A percentile compares a stretch with the other conserved stretches of the same genome.
These are phyloP conservation scores for Fusarium pseudograminearum DNA, from an alignment of 2,329 filamentous ascomycete species.

Conservation along the genomic window DNA sequence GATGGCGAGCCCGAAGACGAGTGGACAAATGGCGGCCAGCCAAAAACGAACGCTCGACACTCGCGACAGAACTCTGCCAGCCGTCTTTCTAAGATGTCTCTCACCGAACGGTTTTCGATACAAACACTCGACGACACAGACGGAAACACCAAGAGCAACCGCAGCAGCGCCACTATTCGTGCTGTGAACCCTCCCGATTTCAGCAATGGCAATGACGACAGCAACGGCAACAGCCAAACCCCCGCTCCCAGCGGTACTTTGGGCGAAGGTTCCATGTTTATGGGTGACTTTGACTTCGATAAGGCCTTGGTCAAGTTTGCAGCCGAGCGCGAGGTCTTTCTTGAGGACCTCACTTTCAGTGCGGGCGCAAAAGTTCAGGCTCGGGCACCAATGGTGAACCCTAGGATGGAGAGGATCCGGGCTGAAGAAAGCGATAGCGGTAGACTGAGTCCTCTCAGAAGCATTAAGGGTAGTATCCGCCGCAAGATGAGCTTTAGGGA, in stretches of 20 bases:
- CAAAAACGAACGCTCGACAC: slow-evolving; percentile 58
- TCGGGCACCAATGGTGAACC: slow-evolving; percentile 78
- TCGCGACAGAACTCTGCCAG: slow-evolving; percentile 72
- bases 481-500: slow-evolving; percentile 93
- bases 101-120: slow-evolving; percentile 65
- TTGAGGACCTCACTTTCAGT: slow-evolving; percentile 90
- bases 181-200: slow-evolving; percentile 53
- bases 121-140: slow-evolving; percentile 69
- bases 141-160: slow-evolving; percentile 70
- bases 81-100: slow-evolving; percentile 66
- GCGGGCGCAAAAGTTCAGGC: slow-evolving; percentile 82
- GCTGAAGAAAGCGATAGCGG: slow-evolving; percentile 74
- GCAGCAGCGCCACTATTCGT: slow-evolving; percentile 74
- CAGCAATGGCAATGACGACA: slow-evolving; percentile 39
- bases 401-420: slow-evolving; percentile 84
- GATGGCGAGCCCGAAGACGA: slow-evolving; percentile 68
- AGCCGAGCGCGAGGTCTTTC: slow-evolving; percentile 91
- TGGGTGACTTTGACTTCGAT: slow-evolving; percentile 89
- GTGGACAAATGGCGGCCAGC: slow-evolving; percentile 48
- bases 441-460: slow-evolving; percentile 67
- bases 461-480: slow-evolving; percentile 85
- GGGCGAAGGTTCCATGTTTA: slow-evolving; percentile 53
- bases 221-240: slow-evolving; percentile 32
- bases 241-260: slow-evolving; percentile 42
- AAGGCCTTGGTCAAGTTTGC: slow-evolving; percentile 94